Conservation (phyloP, 768 basidiomycete genomes). For the Pulveroboletus sp. region DNA sequence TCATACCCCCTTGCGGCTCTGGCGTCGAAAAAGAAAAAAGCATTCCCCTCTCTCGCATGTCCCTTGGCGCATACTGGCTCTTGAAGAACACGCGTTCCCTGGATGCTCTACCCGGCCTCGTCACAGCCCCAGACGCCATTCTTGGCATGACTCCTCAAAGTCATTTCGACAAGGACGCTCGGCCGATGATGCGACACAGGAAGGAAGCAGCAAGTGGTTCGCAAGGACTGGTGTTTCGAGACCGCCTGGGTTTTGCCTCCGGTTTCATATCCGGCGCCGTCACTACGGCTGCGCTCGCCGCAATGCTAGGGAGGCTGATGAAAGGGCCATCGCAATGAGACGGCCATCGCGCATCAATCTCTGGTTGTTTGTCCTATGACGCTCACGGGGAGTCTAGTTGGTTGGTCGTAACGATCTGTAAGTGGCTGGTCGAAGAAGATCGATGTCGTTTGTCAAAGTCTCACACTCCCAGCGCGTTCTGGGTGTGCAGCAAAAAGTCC, state of each 20-base stretch:
- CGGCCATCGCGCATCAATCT: too few species aligned
- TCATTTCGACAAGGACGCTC: slow-evolving; percentile 16
- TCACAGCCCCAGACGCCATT: slow-evolving; percentile 22
- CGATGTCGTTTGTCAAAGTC: too few species aligned
- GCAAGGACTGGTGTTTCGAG: not conserved
- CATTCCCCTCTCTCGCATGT: slow-evolving; percentile 22
- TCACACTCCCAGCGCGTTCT: too few species aligned
- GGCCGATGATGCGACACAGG: slow-evolving; percentile 6
- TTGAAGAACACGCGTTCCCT: slow-evolving; percentile 45
- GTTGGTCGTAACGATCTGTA: too few species aligned
- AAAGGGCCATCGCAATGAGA: not conserved
- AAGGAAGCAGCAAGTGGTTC: not conserved
- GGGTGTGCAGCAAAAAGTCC: too few species aligned
- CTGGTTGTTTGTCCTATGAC: too few species aligned
- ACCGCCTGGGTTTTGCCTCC: slow-evolving; percentile 7
- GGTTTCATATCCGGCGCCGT: slow-evolving; percentile 19
- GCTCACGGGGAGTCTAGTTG: too few species aligned
- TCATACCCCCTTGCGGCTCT: not conserved
- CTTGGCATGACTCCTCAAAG: slow-evolving; percentile 8
- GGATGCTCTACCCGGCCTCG: slow-evolving; percentile 53
- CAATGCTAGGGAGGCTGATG: slow-evolving; percentile 6
- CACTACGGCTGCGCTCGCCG: slow-evolving; percentile 4
- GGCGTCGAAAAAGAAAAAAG: slow-evolving; percentile 1
- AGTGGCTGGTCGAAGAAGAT: too few species aligned
- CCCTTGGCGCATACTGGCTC: slow-evolving; percentile 52